Conservation (phyloP, 345 rosid genomes). For the Garcia nutans region DNA sequence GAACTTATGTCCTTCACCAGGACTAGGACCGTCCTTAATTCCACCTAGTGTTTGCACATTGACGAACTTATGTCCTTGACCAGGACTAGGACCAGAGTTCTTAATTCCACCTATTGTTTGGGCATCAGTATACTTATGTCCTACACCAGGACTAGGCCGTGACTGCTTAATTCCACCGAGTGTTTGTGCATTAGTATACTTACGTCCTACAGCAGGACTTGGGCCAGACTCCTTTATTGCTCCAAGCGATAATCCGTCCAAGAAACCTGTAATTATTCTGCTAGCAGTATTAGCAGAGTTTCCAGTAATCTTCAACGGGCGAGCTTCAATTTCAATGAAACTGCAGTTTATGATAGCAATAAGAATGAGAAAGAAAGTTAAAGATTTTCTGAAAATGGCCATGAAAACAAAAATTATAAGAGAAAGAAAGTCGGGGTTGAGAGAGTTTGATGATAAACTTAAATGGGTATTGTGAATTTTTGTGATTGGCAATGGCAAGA, state of each 20-base stretch:
- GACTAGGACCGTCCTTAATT: conserved; percentile 46
- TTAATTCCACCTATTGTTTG: conserved; percentile 30
- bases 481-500: neutral
- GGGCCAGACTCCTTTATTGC: conserved; percentile 44
- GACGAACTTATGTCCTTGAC: conserved; percentile 1
- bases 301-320: conserved; percentile 34
- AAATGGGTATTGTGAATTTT: neutral
- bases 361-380: conserved; percentile 25
- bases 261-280: conserved; percentile 26
- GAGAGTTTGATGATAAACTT: neutral
- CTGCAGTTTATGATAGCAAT: conserved; percentile 20
- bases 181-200: conserved; percentile 15
- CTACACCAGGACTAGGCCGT: conserved; percentile 50
- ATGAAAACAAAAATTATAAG: neutral
- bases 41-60: neutral
- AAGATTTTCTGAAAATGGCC: conserved; percentile 27
- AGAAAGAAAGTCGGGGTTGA: neutral
- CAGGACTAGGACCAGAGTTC: conserved; percentile 38
- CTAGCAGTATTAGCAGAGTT: conserved; percentile 7
- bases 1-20: conserved; percentile 45
- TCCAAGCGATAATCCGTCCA: conserved; percentile 44
- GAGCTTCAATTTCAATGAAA: conserved; percentile 33
- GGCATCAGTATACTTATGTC: conserved; percentile 35
- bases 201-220: conserved; percentile 37
- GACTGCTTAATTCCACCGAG: conserved; percentile 33